Conservation (phyloP, 768 basidiomycete genomes). For the Mycena filopes region DNA sequence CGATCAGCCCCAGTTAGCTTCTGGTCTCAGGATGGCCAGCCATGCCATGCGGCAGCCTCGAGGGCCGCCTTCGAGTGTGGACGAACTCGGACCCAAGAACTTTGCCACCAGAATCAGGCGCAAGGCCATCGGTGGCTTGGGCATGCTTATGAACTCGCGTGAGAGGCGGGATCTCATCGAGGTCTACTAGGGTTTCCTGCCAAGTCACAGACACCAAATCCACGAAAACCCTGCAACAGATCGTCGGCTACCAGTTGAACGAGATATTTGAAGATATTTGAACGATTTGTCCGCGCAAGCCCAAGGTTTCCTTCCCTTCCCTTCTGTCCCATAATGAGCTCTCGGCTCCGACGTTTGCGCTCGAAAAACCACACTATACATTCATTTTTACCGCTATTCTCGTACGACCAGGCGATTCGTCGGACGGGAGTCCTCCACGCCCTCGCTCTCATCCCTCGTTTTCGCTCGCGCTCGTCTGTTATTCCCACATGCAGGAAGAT, state of each 20-base stretch:
- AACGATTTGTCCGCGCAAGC: slow-evolving; percentile 30
- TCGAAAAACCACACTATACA: slow-evolving; percentile 32
- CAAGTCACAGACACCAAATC: background rate
- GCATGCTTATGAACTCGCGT: slow-evolving; percentile 82
- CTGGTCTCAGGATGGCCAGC: slow-evolving; percentile 70
- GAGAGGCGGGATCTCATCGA: slow-evolving; percentile 83
- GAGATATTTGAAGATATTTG: slow-evolving; percentile 28
- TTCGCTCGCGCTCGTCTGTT: slow-evolving; percentile 7
- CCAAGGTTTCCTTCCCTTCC: slow-evolving; percentile 26
- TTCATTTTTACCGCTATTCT: slow-evolving; percentile 33
- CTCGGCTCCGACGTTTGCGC: slow-evolving; percentile 20
- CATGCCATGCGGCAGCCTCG: slow-evolving; percentile 87
- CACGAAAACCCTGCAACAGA: slow-evolving; percentile 11
- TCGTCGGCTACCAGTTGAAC: slow-evolving; percentile 9
- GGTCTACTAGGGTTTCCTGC: slow-evolving; percentile 60
- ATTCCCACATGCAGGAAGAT: slow-evolving; percentile 7
- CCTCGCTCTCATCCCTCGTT: slow-evolving; percentile 6
- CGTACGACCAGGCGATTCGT: slow-evolving; percentile 15
- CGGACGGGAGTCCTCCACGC: slow-evolving; percentile 4
- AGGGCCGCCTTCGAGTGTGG: slow-evolving; percentile 87
- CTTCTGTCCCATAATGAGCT: slow-evolving; percentile 26
- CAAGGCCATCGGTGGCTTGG: slow-evolving; percentile 85
- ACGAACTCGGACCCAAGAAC: slow-evolving; percentile 89
- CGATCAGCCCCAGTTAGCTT: slow-evolving; percentile 51
- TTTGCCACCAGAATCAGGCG: slow-evolving; percentile 88